phyloP scores from a whole-genome alignment of 192 early-diverging fungal genomes.

The Rhizophagus sp. region DNA sequence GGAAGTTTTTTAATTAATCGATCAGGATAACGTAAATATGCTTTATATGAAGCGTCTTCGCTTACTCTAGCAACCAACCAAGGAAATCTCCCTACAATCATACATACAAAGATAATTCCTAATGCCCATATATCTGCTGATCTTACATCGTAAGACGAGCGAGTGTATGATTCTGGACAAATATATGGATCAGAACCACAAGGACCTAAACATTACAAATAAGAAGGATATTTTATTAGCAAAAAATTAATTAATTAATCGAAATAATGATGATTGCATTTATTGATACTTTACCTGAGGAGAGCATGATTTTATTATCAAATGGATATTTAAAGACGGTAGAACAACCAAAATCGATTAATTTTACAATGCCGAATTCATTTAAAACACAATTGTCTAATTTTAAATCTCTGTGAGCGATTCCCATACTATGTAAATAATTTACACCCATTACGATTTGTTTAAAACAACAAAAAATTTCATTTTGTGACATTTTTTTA shows the following conservation, averaged over 20 bases:
- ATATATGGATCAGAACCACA: constrained; percentile 95
- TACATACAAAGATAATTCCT: constrained; percentile 85
- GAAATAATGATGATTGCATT: constrained; percentile 20
- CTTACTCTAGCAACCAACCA: constrained; percentile 60
- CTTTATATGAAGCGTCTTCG: constrained; percentile 61
- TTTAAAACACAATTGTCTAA: constrained; percentile 87
- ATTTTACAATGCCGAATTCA: constrained; percentile 75
- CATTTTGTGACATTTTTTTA: constrained; percentile 71
- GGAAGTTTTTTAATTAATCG: constrained; percentile 61
- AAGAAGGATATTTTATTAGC: constrained; percentile 45
- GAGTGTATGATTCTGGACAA: constrained; percentile 80
- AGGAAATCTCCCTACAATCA: constrained; percentile 69
- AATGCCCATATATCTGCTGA: constrained; percentile 86
- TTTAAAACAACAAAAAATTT: constrained; percentile 86
- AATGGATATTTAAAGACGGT: constrained; percentile 87
- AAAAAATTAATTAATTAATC: background rate
- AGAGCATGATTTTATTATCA: constrained; percentile 49
- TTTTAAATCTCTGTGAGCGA: constrained; percentile 93
- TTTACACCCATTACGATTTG: constrained; percentile 81
- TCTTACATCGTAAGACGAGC: constrained; percentile 77
- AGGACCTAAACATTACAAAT: constrained; percentile 56
- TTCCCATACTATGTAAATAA: constrained; percentile 88
- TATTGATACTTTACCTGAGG: constrained; percentile 49
- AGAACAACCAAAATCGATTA: constrained; percentile 95
- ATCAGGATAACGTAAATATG: constrained; percentile 48